A percentile compares a stretch with the other conserved stretches of the same genome.
Evolutionary conservation across 1,284 basidiomycete genomes (phyloP).

Genomic region (Trichosporon sp.): DNA sequence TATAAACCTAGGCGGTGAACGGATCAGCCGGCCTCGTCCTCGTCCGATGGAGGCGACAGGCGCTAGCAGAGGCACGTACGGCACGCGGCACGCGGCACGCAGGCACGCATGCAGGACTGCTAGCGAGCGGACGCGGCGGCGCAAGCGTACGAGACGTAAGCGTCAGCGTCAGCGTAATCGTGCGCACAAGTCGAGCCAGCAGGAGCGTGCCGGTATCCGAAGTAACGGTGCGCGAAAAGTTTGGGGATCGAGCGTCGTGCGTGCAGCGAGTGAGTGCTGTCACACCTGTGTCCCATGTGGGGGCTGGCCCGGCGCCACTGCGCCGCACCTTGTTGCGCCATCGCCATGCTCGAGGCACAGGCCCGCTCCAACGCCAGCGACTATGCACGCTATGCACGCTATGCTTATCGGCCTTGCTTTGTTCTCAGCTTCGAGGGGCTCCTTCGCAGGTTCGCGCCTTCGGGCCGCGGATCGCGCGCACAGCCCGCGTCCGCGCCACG

Average conservation of each 20-base stretch:
- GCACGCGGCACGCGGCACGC: background rate
- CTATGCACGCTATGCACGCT: too few species aligned
- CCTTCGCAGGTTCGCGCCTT: background rate
- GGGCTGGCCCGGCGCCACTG: background rate
- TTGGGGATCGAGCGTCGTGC: background rate
- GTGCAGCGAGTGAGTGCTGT: background rate
- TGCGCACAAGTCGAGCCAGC: background rate
- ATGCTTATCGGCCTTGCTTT: background rate
- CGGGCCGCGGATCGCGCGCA: background rate
- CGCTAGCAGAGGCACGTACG: too few species aligned
- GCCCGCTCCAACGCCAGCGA: too few species aligned
- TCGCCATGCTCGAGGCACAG: background rate
- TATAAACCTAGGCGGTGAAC: background rate
- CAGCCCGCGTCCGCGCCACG: background rate
- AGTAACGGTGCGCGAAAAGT: background rate
- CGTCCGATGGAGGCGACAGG: background rate
- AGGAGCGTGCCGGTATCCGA: background rate
- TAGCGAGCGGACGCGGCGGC: too few species aligned
- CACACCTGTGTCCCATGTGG: background rate
- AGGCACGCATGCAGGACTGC: too few species aligned
- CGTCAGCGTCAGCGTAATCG: background rate
- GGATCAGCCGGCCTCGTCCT: background rate
- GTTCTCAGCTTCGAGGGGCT: background rate
- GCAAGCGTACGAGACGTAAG: too few species aligned
- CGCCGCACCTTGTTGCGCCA: background rate